These are phyloP conservation scores for Scalesia atractyloides DNA, from an alignment of 129 eudicot species.

Conservation along the genomic window DNA sequence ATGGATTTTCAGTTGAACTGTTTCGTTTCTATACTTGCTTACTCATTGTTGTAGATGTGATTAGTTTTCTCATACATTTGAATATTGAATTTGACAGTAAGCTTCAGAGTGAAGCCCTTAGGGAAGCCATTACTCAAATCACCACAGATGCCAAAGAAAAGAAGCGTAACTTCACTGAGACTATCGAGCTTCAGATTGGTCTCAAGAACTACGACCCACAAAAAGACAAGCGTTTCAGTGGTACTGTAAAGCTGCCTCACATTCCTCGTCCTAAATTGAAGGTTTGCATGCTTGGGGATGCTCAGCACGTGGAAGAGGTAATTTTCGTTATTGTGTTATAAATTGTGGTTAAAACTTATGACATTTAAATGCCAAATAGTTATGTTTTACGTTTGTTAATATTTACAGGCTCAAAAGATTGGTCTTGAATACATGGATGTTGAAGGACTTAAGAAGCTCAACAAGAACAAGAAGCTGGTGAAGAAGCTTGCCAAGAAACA, in stretches of 20 bases:
- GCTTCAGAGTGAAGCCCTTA: slow-evolving; percentile 51
- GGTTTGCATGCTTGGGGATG: slow-evolving; percentile 35
- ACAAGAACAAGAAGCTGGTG: slow-evolving; percentile 38
- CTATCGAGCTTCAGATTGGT: slow-evolving; percentile 15
- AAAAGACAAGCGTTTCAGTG: slow-evolving; percentile 8
- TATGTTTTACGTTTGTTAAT: not conserved
- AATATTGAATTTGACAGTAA: slow-evolving; percentile 31
- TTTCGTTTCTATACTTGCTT: not conserved
- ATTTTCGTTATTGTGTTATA: not conserved
- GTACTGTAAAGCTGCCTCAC: slow-evolving; percentile 45
- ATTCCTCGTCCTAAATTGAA: slow-evolving; percentile 51
- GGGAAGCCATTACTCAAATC: slow-evolving; percentile 39
- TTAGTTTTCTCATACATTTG: not conserved
- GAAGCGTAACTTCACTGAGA: slow-evolving; percentile 10
- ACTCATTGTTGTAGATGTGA: not conserved
- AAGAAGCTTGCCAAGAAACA: slow-evolving; percentile 54
- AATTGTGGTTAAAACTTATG: not conserved
- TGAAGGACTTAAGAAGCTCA: slow-evolving; percentile 16
- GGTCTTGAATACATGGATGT: slow-evolving; percentile 19
- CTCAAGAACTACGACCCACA: slow-evolving; percentile 13
- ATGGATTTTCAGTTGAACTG: not conserved
- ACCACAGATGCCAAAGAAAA: slow-evolving; percentile 10
- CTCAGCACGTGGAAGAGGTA: slow-evolving; percentile 49
- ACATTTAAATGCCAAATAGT: not conserved
- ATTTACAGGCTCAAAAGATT: slow-evolving; percentile 17